phyloP scores from a whole-genome alignment of 192 early-diverging fungal genomes.

The Gryganskiella cystojenkinii region DNA sequence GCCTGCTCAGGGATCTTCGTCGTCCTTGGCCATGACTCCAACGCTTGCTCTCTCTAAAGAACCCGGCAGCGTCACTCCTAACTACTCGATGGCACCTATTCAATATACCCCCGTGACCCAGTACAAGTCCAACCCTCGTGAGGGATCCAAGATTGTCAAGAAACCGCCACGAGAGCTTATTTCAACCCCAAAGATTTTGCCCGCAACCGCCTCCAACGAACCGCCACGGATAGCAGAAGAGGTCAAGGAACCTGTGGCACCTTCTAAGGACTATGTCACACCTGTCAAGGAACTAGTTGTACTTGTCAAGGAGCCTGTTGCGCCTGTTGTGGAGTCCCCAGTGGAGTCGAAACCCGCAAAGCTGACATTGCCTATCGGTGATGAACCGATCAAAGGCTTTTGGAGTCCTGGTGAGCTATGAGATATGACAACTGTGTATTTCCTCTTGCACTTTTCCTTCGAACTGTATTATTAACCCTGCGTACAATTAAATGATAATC shows the following conservation, averaged over 20 bases:
- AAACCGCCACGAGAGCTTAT: slow-evolving; percentile 12
- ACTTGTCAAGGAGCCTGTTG: not conserved
- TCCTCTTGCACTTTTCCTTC: not conserved
- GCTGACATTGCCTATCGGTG: slow-evolving; percentile 52
- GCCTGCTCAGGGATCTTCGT: slow-evolving; percentile 28
- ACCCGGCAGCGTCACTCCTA: not conserved
- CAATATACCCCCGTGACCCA: slow-evolving; percentile 51
- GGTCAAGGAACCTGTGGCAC: not conserved
- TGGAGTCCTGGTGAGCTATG: slow-evolving; percentile 51
- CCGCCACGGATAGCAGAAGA: not conserved
- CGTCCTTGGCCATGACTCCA: slow-evolving; percentile 16
- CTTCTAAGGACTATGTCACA: not conserved
- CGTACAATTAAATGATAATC: not conserved
- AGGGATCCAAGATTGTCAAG: slow-evolving; percentile 18
- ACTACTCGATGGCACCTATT: slow-evolving; percentile 35
- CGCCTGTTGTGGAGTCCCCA: too few relatives aligned
- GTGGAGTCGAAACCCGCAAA: not conserved
- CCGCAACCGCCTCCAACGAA: not conserved
- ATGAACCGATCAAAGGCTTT: slow-evolving; percentile 47
- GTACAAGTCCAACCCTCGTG: slow-evolving; percentile 37
- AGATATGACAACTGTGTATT: not conserved
- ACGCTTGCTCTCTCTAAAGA: not conserved
- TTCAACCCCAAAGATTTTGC: not conserved
- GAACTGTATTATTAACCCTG: not conserved
- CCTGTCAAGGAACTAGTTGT: slow-evolving; percentile 8